Conservation (phyloP, 805 yeast species). For the Candida glaebosa region DNA sequence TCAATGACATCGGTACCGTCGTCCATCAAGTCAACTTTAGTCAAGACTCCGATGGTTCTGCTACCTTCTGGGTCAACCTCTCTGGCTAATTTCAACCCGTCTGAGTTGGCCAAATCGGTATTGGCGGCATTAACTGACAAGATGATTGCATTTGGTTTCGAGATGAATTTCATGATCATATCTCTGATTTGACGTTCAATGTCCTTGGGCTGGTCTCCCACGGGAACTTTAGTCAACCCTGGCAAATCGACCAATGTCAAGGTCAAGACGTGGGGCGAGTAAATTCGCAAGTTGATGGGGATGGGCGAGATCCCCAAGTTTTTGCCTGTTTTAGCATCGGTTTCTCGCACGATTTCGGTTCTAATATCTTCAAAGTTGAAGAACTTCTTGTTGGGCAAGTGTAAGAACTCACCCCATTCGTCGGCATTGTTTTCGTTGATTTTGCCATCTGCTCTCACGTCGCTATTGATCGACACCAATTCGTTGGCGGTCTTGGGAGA, state of each 20-base stretch:
- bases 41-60: constrained; percentile 94
- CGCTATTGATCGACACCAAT: constrained; percentile 43
- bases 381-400: constrained; percentile 83
- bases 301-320: constrained; percentile 86
- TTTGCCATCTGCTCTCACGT: constrained; percentile 41
- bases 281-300: constrained; percentile 91
- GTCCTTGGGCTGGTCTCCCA: constrained; percentile 98
- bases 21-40: constrained; percentile 96
- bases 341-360: constrained; percentile 86
- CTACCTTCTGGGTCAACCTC: constrained; percentile 97
- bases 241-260: constrained; percentile 95
- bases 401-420: constrained; percentile 98
- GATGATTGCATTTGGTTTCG: constrained; percentile 93
- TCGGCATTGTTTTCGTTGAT: constrained; percentile 66
- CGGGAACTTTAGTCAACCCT: constrained; percentile 97
- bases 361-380: constrained; percentile 87
- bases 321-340: constrained; percentile 76
- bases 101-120: constrained; percentile 95
- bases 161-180: constrained; percentile 86
- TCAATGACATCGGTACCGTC: constrained; percentile 97
- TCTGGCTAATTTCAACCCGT: constrained; percentile 92
- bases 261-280: constrained; percentile 90
- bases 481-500: constrained; percentile 24
- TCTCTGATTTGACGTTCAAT: constrained; percentile 93
- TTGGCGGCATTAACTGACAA: constrained; percentile 95